Evolutionary conservation across 768 basidiomycete species (phyloP), one percentile per base, ranked within the genome.

Genomic region (Suillus hirtellus): DNA sequence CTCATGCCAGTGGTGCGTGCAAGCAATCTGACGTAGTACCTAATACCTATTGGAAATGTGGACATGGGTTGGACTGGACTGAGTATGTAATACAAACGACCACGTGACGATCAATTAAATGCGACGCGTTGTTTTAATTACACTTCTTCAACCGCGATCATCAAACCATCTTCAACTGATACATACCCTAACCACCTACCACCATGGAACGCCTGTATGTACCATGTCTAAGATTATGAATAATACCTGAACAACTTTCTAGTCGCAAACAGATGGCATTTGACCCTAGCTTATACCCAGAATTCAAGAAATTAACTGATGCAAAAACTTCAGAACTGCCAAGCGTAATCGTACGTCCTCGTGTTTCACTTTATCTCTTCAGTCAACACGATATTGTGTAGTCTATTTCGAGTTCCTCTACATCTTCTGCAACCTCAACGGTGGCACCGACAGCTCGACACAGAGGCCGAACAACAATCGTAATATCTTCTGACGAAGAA

Each of bases 401-500:
- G 75, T 66, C 71, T 5, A 54, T 72, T 35, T 50, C 61, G 44
- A 38, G 40, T 35, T 67, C 63, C 17, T 73, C 72, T 37, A 66
- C 44, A 7, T 61, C 65, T 6, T 68, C 69, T 31, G 65, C 65
- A 37, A 54, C 75, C 4, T 64, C 66, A 10, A 74, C 74, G n/a
- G 35, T 66, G 35, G 60, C 63, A 37, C 34, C 56, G 0, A 12
- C 43, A 42, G 68, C 66, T 60, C 31, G 64, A 55, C 47, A 54
- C 55, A 68, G n/a, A 44, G 31, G 60, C 2, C 64, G 64, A 17
- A 69, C 63, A 3, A 37, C 56, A 11, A 65, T 75, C 1, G 60
- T 75, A 12, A 73, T 76, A 46, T 76, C 77, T 17, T 78, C 77
- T 1, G 73, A 73, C 7, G 76, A 73, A n/a, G 71, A 74, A 15